Evolutionary conservation across 2,329 filamentous ascomycete species (phyloP), one percentile per base, ranked within the genome.

Genomic region (Aspergillus sclerotialis): DNA sequence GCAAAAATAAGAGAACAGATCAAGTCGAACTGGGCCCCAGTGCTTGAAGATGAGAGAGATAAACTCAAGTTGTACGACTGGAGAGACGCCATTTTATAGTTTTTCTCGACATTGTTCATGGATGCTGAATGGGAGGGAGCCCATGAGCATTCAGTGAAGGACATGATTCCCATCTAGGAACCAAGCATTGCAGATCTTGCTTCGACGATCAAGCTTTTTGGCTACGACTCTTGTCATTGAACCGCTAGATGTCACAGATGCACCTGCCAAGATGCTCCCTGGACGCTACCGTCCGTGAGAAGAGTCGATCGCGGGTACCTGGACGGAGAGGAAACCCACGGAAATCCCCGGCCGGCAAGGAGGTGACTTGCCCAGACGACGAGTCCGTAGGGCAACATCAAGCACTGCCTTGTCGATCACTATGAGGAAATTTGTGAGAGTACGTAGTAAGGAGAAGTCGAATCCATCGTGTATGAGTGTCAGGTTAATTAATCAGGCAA

Each of bases 371-470:
- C n/a, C n/a, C n/a, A n/a, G n/a, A n/a, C n/a, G n/a, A n/a, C n/a
- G n/a, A n/a, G n/a, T n/a, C n/a, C n/a, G n/a, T n/a, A n/a, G n/a
- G n/a, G n/a, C n/a, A n/a, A n/a, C n/a, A n/a, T n/a, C n/a, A n/a
- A n/a, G n/a, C n/a, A n/a, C n/a, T n/a, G n/a, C n/a, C n/a, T n/a
- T n/a, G n/a, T n/a, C n/a, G n/a, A n/a, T n/a, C n/a, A n/a, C n/a
- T n/a, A n/a, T n/a, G n/a, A n/a, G n/a, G n/a, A n/a, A n/a, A n/a
- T n/a, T n/a, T n/a, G n/a, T n/a, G n/a, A n/a, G n/a, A n/a, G n/a
- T n/a, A n/a, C n/a, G n/a, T n/a, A n/a, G n/a, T n/a, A 44, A 7
- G 65, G 40, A 5, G 16, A 39, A 35, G 63, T 55, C 43, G 48
- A 55, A 40, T 64, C 52, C 46, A 55, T 52, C 9, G 10, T 21